Percentiles rank a stretch among this genome's conserved stretches.
Evolutionary conservation across 805 yeast genomes (phyloP).

Genomic region (Candida awuae): DNA sequence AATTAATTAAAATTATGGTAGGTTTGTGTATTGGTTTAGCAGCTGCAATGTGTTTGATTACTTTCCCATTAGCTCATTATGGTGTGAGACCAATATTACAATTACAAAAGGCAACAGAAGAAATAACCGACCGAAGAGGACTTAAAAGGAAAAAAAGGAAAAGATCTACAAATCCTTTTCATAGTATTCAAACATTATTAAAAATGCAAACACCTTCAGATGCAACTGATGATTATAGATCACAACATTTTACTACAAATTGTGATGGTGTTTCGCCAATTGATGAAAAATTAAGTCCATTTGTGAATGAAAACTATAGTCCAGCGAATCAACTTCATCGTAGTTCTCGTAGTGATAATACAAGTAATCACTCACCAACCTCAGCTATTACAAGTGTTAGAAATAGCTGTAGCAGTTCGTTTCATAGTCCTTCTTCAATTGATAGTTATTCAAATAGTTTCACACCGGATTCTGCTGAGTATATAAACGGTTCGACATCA

Average conservation of each 20-base stretch:
- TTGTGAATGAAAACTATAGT: not conserved
- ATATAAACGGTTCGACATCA: not conserved
- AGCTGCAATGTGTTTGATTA: constrained; percentile 60
- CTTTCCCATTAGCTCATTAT: constrained; percentile 76
- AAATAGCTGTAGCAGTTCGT: constrained; percentile 7
- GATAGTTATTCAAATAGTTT: constrained; percentile 13
- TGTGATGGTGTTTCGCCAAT: not conserved
- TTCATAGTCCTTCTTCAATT: constrained; percentile 10
- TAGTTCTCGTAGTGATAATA: not conserved
- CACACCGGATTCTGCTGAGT: not conserved
- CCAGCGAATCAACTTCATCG: too few relatives aligned
- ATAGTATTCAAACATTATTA: constrained; percentile 7
- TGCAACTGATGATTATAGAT: not conserved
- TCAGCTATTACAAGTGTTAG: constrained; percentile 2
- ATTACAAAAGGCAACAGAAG: constrained; percentile 76
- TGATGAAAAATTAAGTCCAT: not conserved
- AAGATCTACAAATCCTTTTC: constrained; percentile 16
- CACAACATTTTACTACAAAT: not conserved
- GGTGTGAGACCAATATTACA: constrained; percentile 78
- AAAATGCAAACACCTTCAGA: not conserved
- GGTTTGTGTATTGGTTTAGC: constrained; percentile 79
- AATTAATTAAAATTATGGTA: constrained; percentile 57
- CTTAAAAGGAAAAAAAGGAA: constrained; percentile 17
- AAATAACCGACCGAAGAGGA: constrained; percentile 40
- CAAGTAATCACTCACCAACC: not conserved